Evolutionary conservation across 2,329 filamentous ascomycete species (phyloP), one percentile per base, ranked within the genome.

Genomic region (Epichloe brachyelytri): DNA sequence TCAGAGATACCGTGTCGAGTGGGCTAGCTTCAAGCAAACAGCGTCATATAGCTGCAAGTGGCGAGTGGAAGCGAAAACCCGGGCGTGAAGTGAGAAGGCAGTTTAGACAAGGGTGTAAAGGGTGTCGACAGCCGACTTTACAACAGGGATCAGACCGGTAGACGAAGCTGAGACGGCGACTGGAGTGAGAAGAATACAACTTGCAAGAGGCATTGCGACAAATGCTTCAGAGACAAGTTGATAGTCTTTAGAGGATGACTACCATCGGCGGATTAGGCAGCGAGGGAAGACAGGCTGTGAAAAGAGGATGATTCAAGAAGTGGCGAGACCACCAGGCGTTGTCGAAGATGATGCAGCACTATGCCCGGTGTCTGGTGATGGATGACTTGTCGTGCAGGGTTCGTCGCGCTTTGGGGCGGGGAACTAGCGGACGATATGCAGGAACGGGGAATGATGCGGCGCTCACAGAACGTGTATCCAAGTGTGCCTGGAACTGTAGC

Each of bases 151-250:
- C 65, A 71, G 67, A 77, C 77, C 76, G 77, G 77, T 72, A 64
- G 75, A 79, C 77, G 69, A 72, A 70, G 72, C 75, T 68, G 71
- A 75, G 77, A 77, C 71, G 76, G 74, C 78, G 78, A 82, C 79
- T 82, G 78, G 75, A 71, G 69, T 71, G 59, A 65, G 67, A 64
- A 64, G 59, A 61, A 60, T 61, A 60, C 65, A 65, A 68, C 66
- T 70, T 72, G 69, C 73, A 79, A 79, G 63, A 76, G 71, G 73
- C 79, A 83, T 83, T 62, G 71, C 79, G 65, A 60, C 57, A 67
- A 66, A 63, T 63, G 62, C 65, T 67, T 62, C 59, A 58, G 53
- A 51, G 52, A 59, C 56, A 56, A 54, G 49, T 49, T 37, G 61
- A 62, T 57, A 59, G 63, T 55, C 59, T 51, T 60, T 62, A 64